These are phyloP conservation scores for Hypoxylon sp. DNA, from an alignment of 2,329 filamentous ascomycete species.

Conservation along the genomic window DNA sequence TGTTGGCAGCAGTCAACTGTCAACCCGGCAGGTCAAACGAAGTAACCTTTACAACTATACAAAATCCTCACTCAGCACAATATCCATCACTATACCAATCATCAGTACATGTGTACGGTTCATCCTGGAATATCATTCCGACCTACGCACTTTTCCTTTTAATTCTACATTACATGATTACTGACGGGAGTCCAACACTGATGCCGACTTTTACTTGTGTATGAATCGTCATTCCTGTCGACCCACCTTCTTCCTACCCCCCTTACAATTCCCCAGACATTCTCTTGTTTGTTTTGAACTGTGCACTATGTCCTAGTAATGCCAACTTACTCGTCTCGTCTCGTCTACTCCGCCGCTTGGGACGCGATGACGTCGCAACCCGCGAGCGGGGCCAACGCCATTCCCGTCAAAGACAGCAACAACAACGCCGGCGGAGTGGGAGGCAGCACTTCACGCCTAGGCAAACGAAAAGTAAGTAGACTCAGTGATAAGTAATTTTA, in stretches of 20 bases:
- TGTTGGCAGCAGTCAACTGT: too few relatives aligned
- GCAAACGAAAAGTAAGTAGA: slow-evolving; percentile 8
- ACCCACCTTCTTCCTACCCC: neutral
- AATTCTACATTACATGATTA: neutral
- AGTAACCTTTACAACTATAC: too few relatives aligned
- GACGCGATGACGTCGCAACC: neutral
- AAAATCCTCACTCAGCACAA: too few relatives aligned
- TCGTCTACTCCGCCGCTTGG: neutral
- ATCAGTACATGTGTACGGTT: neutral
- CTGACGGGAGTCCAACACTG: neutral
- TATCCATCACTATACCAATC: too few relatives aligned
- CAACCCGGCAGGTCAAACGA: too few relatives aligned
- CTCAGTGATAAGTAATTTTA: neutral
- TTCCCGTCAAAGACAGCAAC: neutral
- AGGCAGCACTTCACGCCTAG: neutral
- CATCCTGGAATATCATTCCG: neutral
- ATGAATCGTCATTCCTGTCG: neutral
- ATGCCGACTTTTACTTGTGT: neutral
- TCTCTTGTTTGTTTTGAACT: neutral
- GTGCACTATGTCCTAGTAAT: neutral
- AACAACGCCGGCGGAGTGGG: neutral
- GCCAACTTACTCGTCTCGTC: neutral
- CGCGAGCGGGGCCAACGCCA: neutral
- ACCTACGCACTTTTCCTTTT: neutral
- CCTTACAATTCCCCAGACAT: neutral